Evolutionary conservation across 345 rosid species (phyloP).

Genomic region (Euphorbia pulcherrima): DNA sequence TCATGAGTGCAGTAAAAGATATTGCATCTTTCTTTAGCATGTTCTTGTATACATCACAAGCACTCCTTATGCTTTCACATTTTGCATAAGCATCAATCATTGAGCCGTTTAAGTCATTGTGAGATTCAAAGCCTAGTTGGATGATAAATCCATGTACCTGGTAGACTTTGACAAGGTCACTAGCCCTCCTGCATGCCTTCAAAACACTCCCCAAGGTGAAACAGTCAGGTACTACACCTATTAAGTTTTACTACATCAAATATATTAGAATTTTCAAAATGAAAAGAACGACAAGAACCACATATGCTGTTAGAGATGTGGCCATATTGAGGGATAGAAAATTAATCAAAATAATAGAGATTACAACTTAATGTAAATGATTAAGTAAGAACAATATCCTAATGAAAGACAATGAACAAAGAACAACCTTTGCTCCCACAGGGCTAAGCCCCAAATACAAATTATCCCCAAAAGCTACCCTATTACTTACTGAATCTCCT

Average conservation of each 20-base stretch:
- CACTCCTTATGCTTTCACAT: constrained; percentile 48
- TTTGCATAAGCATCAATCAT: constrained; percentile 61
- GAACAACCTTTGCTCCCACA: no score
- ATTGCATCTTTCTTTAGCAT: constrained; percentile 46
- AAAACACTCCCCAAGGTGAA: constrained; percentile 64
- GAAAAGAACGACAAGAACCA: background rate
- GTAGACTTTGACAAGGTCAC: constrained; percentile 32
- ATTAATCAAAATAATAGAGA: no score
- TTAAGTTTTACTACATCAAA: constrained; percentile 19
- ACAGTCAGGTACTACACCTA: constrained; percentile 58
- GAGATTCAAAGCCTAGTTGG: constrained; percentile 43
- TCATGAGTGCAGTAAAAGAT: constrained; percentile 61
- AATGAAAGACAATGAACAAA: no score
- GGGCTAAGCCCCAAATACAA: no score
- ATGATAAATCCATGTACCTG: constrained; percentile 52
- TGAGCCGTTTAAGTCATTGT: constrained; percentile 41
- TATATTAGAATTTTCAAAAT: background rate
- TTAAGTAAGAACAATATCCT: no score
- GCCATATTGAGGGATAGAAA: no score
- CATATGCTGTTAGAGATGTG: no score
- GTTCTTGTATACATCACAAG: constrained; percentile 34
- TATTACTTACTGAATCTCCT: no score
- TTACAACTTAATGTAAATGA: no score
- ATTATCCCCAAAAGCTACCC: no score
- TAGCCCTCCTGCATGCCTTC: constrained; percentile 41